phyloP scores from a whole-genome alignment of 345 rosid species.

The Salix suchowensis region DNA sequence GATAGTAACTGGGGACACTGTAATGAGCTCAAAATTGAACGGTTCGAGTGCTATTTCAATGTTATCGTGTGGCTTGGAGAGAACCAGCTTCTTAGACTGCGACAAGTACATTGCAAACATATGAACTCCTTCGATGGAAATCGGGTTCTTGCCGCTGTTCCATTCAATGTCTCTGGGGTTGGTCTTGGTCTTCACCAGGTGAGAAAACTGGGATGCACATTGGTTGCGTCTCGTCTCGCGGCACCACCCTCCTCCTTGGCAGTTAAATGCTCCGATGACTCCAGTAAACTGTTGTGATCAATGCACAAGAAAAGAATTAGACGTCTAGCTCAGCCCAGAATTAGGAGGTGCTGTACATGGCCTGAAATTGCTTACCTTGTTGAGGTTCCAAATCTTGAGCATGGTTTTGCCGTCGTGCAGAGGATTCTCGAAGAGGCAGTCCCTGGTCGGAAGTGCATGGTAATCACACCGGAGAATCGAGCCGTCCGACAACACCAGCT shows the following conservation, averaged over 20 bases:
- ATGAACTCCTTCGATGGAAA: slow-evolving; percentile 51
- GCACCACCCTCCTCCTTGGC: slow-evolving; percentile 99
- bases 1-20: slow-evolving; percentile 58
- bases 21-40: slow-evolving; percentile 73
- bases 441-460: slow-evolving; percentile 89
- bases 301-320: neutral
- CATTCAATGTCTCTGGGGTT: slow-evolving; percentile 66
- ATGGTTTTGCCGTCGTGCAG: slow-evolving; percentile 97
- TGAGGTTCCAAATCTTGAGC: slow-evolving; percentile 79
- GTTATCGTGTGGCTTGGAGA: slow-evolving; percentile 45
- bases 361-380: neutral
- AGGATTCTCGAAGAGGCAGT: slow-evolving; percentile 82
- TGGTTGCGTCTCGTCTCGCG: slow-evolving; percentile 73
- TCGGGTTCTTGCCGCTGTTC: slow-evolving; percentile 70
- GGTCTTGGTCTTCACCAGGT: slow-evolving; percentile 46
- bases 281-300: slow-evolving; percentile 54
- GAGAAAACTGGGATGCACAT: slow-evolving; percentile 60
- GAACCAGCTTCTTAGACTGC: slow-evolving; percentile 59
- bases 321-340: neutral
- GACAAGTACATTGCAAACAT: slow-evolving; percentile 66
- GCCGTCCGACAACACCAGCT: slow-evolving; percentile 70
- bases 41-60: slow-evolving; percentile 66
- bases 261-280: slow-evolving; percentile 81
- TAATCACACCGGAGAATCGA: slow-evolving; percentile 75
- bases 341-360: neutral